phyloP scores from a whole-genome alignment of 805 yeast genomes.

The Candida endomychidarum region DNA sequence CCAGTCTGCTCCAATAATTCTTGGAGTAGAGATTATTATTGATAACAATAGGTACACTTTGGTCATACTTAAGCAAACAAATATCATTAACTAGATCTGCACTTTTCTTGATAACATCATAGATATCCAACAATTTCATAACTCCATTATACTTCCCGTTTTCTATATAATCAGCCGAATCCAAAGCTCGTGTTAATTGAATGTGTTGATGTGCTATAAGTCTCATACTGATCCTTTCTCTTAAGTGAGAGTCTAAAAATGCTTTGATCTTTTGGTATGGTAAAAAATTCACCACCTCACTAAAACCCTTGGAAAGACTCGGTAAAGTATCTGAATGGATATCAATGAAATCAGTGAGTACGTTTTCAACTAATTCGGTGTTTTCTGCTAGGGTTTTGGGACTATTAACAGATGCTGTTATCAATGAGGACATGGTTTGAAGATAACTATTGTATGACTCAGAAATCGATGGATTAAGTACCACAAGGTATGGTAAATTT shows the following conservation, averaged over 20 bases:
- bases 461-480: constrained; percentile 83
- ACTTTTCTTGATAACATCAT: constrained; percentile 60
- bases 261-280: constrained; percentile 50
- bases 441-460: constrained; percentile 73
- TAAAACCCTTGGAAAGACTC: constrained; percentile 76
- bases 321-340: constrained; percentile 85
- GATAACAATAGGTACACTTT: constrained; percentile 58
- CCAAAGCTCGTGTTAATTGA: constrained; percentile 48
- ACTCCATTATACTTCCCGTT: constrained; percentile 59
- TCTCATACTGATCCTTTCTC: constrained; percentile 85
- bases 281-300: constrained; percentile 55
- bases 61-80: constrained; percentile 80
- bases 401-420: constrained; percentile 32
- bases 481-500: constrained; percentile 76
- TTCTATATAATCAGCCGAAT: constrained; percentile 40
- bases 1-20: constrained; percentile 31
- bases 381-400: constrained; percentile 56
- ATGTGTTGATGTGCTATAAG: constrained; percentile 84
- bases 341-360: constrained; percentile 61
- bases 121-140: constrained; percentile 63
- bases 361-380: constrained; percentile 44
- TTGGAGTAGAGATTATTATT: constrained; percentile 39
- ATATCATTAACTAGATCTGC: constrained; percentile 80
- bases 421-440: constrained; percentile 52
- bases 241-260: constrained; percentile 73